Percentiles rank a stretch among this genome's conserved stretches.
Conservation (phyloP, 257 asterid species). For the Gentiana straminea region DNA sequence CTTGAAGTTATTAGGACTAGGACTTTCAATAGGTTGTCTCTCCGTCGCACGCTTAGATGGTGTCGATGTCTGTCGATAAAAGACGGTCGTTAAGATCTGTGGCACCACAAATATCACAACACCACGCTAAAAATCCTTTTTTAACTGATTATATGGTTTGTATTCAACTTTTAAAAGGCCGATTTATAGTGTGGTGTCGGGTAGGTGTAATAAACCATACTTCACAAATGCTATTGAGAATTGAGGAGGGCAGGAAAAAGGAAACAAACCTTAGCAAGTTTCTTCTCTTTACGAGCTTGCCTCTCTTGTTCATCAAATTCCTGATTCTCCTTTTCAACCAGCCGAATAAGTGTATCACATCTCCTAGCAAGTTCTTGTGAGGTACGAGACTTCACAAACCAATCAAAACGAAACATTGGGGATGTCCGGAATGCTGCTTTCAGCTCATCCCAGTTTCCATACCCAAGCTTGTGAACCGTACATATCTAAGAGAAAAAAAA, state of each 20-base stretch:
- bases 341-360: conserved; percentile 82
- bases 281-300: conserved; percentile 96
- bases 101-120: too few relatives aligned
- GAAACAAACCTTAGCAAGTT: conserved; percentile 61
- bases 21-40: conserved; percentile 74
- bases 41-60: conserved; percentile 69
- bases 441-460: conserved; percentile 98
- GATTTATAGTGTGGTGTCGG: too few relatives aligned
- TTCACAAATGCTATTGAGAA: neutral
- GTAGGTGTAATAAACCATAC: too few relatives aligned
- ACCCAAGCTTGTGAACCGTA: conserved; percentile 97
- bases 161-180: too few relatives aligned
- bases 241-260: neutral
- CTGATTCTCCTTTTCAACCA: conserved; percentile 93
- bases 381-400: conserved; percentile 98
- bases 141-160: too few relatives aligned
- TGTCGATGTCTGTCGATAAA: conserved; percentile 34
- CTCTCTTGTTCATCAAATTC: conserved; percentile 94
- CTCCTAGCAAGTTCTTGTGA: conserved; percentile 99
- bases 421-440: conserved; percentile 97
- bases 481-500: conserved; percentile 44
- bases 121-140: too few relatives aligned
- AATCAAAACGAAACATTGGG: conserved; percentile 90
- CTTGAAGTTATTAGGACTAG: conserved; percentile 67
- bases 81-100: neutral